phyloP scores from a whole-genome alignment of 225 moss, liverwort and hornwort species.

The Asterella californica region DNA sequence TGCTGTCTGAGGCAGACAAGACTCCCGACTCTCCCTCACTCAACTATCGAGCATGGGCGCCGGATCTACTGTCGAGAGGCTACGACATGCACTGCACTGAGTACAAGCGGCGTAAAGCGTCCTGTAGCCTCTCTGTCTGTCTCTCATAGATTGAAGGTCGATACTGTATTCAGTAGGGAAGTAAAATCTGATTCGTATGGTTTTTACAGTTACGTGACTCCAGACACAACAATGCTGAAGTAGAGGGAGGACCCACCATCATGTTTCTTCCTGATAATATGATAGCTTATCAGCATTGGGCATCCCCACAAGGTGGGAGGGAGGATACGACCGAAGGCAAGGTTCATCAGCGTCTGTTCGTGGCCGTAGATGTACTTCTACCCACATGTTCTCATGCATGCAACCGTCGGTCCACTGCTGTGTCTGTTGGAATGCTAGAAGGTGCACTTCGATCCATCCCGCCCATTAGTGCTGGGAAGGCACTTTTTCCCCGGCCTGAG shows the following conservation, averaged over 20 bases:
- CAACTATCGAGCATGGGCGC: no score
- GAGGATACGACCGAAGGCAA: background rate
- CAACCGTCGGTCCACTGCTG: background rate
- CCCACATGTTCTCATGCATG: background rate
- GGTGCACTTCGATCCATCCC: slow-evolving; percentile 1
- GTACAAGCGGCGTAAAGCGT: background rate
- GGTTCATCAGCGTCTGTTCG: background rate
- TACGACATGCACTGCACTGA: no score
- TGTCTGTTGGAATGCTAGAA: background rate
- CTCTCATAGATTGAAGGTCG: background rate
- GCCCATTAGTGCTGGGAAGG: background rate
- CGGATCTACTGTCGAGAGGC: no score
- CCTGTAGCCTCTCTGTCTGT: background rate
- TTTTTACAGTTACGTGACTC: background rate
- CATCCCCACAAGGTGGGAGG: background rate
- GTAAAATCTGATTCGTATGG: background rate
- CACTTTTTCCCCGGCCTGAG: background rate
- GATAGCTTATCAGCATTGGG: background rate
- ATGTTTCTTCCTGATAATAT: background rate
- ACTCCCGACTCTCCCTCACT: no score
- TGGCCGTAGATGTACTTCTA: background rate
- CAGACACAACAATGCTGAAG: background rate
- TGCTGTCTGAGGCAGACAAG: no score
- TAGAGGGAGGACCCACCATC: background rate
- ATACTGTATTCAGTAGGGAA: background rate